Percentiles rank a stretch among this genome's conserved stretches.
phyloP scores from a whole-genome alignment of 148 eudicot genomes.

The Chenopodium album region DNA sequence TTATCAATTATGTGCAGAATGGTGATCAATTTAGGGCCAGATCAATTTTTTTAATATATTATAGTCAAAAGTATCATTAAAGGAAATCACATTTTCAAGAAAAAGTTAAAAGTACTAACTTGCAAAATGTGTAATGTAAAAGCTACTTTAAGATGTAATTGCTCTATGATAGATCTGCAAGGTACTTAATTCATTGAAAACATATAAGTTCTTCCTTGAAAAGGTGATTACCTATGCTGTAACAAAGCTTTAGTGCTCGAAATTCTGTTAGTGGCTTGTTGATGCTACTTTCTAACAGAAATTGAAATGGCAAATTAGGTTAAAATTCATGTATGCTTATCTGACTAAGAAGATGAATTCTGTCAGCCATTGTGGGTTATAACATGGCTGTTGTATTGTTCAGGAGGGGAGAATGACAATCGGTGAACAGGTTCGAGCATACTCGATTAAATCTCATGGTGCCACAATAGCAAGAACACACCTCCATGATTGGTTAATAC shows the following conservation, averaged over 20 bases:
- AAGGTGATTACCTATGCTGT: neutral
- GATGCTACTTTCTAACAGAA: neutral
- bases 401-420: constrained; percentile 26
- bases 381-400: constrained; percentile 3
- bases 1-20: neutral
- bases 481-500: constrained; percentile 73
- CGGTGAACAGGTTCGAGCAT: constrained; percentile 38
- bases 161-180: neutral
- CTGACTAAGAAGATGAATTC: neutral
- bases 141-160: neutral
- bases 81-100: neutral
- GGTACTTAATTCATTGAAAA: neutral
- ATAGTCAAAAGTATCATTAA: too few relatives aligned
- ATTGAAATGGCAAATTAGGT: neutral
- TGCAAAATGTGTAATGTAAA: neutral
- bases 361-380: neutral
- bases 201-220: too few relatives aligned
- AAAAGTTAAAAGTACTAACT: neutral
- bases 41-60: too few relatives aligned
- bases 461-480: constrained; percentile 56
- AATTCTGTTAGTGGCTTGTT: neutral
- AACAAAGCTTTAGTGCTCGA: neutral
- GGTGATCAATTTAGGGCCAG: neutral
- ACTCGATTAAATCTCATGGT: constrained; percentile 65
- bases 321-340: neutral